phyloP scores from a whole-genome alignment of 257 asterid genomes.

The Solanum clarkiae region DNA sequence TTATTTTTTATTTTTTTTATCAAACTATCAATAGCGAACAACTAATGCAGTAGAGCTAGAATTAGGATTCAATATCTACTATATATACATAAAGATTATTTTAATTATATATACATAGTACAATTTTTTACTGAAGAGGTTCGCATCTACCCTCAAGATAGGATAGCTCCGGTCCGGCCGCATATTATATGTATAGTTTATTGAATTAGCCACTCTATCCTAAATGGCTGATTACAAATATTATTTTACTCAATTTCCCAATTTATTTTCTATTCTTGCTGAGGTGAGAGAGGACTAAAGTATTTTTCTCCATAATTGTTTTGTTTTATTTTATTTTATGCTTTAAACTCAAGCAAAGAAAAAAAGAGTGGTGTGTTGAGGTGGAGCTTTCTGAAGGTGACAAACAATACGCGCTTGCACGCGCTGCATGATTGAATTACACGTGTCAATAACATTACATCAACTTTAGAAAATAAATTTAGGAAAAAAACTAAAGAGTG shows the following conservation, averaged over 20 bases:
- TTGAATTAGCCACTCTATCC: background rate
- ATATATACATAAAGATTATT: no score
- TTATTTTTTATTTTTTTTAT: no score
- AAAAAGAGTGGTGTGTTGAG: background rate
- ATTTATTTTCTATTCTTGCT: background rate
- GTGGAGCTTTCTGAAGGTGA: background rate
- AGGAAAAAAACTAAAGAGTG: background rate
- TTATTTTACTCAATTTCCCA: background rate
- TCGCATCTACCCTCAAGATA: no score
- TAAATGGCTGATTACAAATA: background rate
- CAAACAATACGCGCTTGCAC: background rate
- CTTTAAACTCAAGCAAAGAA: background rate
- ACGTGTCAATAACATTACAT: background rate
- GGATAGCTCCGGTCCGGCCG: no score
- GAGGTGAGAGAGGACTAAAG: background rate
- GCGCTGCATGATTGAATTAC: background rate
- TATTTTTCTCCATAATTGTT: background rate
- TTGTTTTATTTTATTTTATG: background rate
- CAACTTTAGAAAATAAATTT: background rate
- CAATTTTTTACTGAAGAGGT: rapidly evolving
- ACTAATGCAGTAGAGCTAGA: no score
- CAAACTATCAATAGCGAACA: no score
- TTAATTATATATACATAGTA: no score
- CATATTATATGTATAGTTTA: background rate
- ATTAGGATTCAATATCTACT: no score